Evolutionary conservation across 192 early-diverging fungal species (phyloP), one percentile per base, ranked within the genome.

Genomic region (Rhizophagus sp.): DNA sequence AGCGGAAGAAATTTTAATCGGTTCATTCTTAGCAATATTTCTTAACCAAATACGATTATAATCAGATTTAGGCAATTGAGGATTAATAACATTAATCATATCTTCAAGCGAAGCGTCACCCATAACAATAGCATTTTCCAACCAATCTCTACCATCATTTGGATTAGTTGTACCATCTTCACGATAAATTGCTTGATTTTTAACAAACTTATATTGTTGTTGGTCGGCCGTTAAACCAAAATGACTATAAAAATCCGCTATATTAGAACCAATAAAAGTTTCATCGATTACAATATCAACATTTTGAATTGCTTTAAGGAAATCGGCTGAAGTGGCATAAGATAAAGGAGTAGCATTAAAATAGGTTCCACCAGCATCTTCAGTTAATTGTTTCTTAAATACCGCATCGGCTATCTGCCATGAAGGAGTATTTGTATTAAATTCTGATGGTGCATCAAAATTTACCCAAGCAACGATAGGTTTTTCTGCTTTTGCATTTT

Each of bases 231-330:
- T 75, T 65, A 94, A 78, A 27, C 84, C 80, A 78, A 91, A 95
- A 82, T 89, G 89, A 12, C 72, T 83, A 71, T 90, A 84, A 82
- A 95, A 82, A 22, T 84, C 86, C 7, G 44, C 72, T 63, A 90
- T 84, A 66, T 77, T 80, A 72, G 81, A 80, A n/a, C 75, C 85
- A n/a, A 84, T 80, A 50, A 86, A 88, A 57, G 91, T 91, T 84
- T 93, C 92, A 84, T 94, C 93, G 72, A 95, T 91, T 15, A 92
- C 63, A 44, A 93, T 85, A 62, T 94, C 92, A 34, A 88, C 93
- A 27, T 89, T 75, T 9, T 80, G 61, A 33, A 94, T 84, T 0
- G 88, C 89, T 13, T 81, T 80, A 17, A 87, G 79, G 81, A 95
- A 91, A 11, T 84, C 85, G 4, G 82, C 67, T 9, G 83, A 67